These are phyloP conservation scores for Venturia nashicola DNA, from an alignment of 2,329 filamentous ascomycete genomes.

Conservation along the genomic window DNA sequence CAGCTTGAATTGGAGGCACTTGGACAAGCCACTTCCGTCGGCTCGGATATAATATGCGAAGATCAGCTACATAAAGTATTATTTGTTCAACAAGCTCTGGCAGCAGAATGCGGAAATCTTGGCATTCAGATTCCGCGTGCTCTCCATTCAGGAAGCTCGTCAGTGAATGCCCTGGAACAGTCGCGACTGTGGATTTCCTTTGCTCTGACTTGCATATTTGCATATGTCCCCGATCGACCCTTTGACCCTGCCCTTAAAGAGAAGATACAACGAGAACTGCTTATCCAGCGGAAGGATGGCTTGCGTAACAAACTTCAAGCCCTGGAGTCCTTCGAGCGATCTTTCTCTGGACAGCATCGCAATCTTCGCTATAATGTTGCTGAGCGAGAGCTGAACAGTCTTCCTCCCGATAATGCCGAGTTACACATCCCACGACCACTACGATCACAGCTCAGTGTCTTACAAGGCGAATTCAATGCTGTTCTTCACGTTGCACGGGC, in stretches of 20 bases:
- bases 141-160: background rate
- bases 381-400: slow-evolving; percentile 30
- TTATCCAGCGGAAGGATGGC: slow-evolving; percentile 42
- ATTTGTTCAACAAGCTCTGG: slow-evolving; percentile 15
- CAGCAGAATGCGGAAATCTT: slow-evolving; percentile 12
- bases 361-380: slow-evolving; percentile 1
- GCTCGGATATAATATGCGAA: slow-evolving; percentile 21
- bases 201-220: slow-evolving; percentile 57
- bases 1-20: slow-evolving; percentile 27
- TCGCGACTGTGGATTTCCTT: slow-evolving; percentile 29
- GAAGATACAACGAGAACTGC: slow-evolving; percentile 50
- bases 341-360: slow-evolving; percentile 50
- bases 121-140: background rate
- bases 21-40: slow-evolving; percentile 22
- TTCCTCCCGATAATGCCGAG: slow-evolving; percentile 56
- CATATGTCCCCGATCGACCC: slow-evolving; percentile 76
- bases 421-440: slow-evolving; percentile 61
- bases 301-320: slow-evolving; percentile 47
- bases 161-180: slow-evolving; percentile 14
- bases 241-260: slow-evolving; percentile 64
- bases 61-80: slow-evolving; percentile 20
- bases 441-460: slow-evolving; percentile 51
- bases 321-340: slow-evolving; percentile 51
- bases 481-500: slow-evolving; percentile 38
- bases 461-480: slow-evolving; percentile 77